phyloP scores from a whole-genome alignment of 140 eudicot genomes.

The Erigeron philadelphicus region DNA sequence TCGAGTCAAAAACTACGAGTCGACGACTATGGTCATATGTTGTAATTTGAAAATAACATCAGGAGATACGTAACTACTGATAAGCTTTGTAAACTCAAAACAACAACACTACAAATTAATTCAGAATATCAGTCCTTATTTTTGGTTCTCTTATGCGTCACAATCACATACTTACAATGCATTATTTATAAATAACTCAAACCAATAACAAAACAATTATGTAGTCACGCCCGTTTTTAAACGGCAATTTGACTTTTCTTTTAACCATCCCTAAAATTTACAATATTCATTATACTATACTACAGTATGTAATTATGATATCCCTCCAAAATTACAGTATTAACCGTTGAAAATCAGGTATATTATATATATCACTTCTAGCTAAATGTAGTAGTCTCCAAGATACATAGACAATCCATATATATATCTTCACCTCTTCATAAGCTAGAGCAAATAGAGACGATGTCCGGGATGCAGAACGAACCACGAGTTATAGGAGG shows the following conservation, averaged over 20 bases:
- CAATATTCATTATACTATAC: background rate
- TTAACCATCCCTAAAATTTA: constrained; percentile 16
- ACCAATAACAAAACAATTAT: constrained; percentile 12
- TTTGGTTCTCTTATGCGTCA: background rate
- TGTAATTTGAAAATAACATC: too few species aligned
- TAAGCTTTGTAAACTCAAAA: background rate
- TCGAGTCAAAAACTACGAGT: too few species aligned
- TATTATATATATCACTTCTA: constrained; percentile 4
- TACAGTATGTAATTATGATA: background rate
- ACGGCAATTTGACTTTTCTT: constrained; percentile 23
- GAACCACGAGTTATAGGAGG: constrained; percentile 29
- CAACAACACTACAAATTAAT: background rate
- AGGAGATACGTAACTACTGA: background rate
- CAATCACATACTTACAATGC: background rate
- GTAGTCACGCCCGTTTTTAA: constrained; percentile 15
- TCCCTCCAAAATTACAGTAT: constrained; percentile 16
- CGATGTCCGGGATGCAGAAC: constrained; percentile 23
- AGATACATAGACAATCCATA: constrained; percentile 2
- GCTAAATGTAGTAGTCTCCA: constrained; percentile 1
- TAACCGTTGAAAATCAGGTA: background rate
- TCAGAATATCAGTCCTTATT: background rate
- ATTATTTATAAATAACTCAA: background rate
- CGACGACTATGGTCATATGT: too few species aligned
- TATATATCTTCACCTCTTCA: background rate
- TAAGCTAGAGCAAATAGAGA: background rate